phyloP scores from a whole-genome alignment of 176 grass and related monocot genomes.

The Oryza meridionalis region DNA sequence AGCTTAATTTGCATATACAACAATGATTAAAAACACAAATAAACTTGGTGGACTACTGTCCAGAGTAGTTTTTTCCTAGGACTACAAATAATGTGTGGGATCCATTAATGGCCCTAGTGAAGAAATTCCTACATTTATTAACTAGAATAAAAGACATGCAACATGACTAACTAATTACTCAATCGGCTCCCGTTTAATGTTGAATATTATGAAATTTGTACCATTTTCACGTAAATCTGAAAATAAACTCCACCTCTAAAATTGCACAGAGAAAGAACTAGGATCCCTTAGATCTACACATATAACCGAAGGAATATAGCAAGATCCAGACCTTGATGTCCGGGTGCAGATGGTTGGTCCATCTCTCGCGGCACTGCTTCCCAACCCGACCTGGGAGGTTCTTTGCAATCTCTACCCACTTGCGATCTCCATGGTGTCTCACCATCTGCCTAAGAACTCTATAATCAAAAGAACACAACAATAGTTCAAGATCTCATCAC shows the following conservation, averaged over 20 bases:
- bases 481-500: background rate
- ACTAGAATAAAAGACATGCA: background rate
- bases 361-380: constrained; percentile 85
- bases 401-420: constrained; percentile 66
- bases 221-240: background rate
- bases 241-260: background rate
- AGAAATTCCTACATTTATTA: background rate
- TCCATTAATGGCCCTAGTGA: background rate
- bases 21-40: background rate
- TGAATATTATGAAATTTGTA: background rate
- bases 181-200: background rate
- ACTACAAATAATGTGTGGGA: background rate
- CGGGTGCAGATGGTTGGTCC: constrained; percentile 74
- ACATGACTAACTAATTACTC: constrained; percentile 10
- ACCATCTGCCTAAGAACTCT: constrained; percentile 61
- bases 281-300: background rate
- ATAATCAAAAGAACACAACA: background rate
- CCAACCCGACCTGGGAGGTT: constrained; percentile 63
- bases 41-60: background rate
- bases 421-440: constrained; percentile 47
- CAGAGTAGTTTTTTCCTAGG: background rate
- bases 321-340: constrained; percentile 59
- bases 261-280: background rate
- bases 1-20: background rate
- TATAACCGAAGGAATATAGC: background rate